Conservation (phyloP, 2,329 filamentous ascomycete genomes). For the Fusarium citri region DNA sequence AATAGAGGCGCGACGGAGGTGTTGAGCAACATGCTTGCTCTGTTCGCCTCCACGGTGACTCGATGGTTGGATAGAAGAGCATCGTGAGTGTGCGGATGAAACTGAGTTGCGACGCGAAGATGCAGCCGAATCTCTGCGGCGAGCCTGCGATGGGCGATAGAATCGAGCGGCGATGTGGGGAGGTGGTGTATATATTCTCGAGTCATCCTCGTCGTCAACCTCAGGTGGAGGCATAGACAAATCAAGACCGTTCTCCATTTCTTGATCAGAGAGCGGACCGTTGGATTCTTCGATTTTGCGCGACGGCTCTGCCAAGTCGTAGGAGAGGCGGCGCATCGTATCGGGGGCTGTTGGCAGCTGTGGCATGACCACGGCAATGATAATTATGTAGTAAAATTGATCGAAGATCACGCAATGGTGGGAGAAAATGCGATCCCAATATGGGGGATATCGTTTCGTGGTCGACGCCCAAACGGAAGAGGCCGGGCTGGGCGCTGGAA, state of each 20-base stretch:
- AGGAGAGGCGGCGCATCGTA: constrained; percentile 58
- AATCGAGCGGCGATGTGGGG: constrained; percentile 83
- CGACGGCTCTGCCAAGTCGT: constrained; percentile 56
- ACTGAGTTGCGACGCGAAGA: constrained; percentile 85
- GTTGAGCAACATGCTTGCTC: constrained; percentile 82
- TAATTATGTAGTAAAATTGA: not conserved
- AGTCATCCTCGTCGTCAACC: constrained; percentile 50
- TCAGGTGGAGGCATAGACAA: constrained; percentile 55
- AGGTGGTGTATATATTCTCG: constrained; percentile 69
- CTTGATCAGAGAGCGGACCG: constrained; percentile 47
- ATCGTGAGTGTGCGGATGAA: constrained; percentile 78
- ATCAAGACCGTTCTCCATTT: constrained; percentile 51
- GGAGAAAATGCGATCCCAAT: constrained; percentile 8
- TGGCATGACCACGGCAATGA: constrained; percentile 20
- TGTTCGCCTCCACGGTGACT: constrained; percentile 68
- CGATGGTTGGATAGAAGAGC: constrained; percentile 67
- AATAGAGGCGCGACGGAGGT: constrained; percentile 82
- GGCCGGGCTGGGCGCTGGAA: constrained; percentile 15
- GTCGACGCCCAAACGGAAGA: constrained; percentile 22
- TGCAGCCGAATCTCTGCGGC: constrained; percentile 79
- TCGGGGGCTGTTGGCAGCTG: constrained; percentile 37
- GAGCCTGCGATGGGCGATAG: constrained; percentile 73
- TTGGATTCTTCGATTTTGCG: constrained; percentile 55
- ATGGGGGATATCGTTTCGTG: constrained; percentile 6
- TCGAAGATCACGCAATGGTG: constrained; percentile 6